Evolutionary conservation across 495 filamentous ascomycete species (phyloP).

Genomic region (Lindgomyces ingoldianus): DNA sequence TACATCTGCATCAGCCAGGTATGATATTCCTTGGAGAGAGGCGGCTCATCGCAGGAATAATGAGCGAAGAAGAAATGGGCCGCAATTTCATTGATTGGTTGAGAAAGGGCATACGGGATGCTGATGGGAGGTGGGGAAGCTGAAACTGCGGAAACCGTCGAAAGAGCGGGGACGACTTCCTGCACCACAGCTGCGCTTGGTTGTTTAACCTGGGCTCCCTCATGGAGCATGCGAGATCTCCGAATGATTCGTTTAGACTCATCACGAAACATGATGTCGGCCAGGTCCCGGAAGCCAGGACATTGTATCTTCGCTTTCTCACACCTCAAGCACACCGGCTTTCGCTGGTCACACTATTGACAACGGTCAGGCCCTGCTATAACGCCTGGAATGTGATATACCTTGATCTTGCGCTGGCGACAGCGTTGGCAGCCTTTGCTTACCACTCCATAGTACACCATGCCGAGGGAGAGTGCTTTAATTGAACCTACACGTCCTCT

Average conservation of each 20-base stretch:
- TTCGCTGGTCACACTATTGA: constrained; percentile 20
- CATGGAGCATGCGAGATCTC: background rate
- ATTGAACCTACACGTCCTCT: too few species aligned
- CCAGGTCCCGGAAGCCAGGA: constrained; percentile 20
- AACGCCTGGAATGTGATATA: background rate
- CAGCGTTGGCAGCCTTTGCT: constrained; percentile 27
- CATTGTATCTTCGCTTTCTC: constrained; percentile 8
- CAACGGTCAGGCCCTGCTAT: background rate
- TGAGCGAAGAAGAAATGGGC: constrained; percentile 26
- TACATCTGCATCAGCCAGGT: constrained; percentile 18
- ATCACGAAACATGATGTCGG: constrained; percentile 17
- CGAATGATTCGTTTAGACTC: constrained; percentile 9
- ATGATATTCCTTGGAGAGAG: constrained; percentile 9
- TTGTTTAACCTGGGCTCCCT: background rate
- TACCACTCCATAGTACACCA: constrained; percentile 15
- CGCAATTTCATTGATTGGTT: constrained; percentile 13
- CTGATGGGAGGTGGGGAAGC: background rate
- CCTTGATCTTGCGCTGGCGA: constrained; percentile 27
- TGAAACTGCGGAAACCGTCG: too few species aligned
- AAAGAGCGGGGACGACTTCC: background rate
- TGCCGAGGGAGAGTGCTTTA: too few species aligned
- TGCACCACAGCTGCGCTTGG: background rate
- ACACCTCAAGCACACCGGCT: constrained; percentile 17
- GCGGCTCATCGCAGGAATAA: constrained; percentile 22
- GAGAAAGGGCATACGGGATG: constrained; percentile 5